These are phyloP conservation scores for Boletus tomentosulus DNA, from an alignment of 768 basidiomycete genomes.

Conservation along the genomic window DNA sequence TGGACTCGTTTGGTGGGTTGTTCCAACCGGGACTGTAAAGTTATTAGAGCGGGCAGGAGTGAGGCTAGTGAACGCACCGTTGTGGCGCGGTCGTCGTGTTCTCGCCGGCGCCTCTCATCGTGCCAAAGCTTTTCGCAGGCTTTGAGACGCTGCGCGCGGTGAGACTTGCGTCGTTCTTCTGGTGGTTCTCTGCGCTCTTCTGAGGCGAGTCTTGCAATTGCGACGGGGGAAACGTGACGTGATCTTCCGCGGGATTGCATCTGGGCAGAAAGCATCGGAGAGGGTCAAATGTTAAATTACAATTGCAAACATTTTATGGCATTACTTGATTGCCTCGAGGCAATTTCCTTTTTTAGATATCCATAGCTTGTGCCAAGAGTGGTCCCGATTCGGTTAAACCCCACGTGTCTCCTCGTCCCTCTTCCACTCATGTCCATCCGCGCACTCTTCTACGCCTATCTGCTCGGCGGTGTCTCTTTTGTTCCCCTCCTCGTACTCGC, in stretches of 20 bases:
- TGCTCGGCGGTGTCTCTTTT: constrained; percentile 88
- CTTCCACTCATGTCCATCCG: constrained; percentile 54
- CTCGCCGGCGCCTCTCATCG: constrained; percentile 35
- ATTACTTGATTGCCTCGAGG: constrained; percentile 1
- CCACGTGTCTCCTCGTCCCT: no score
- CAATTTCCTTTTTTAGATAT: background rate
- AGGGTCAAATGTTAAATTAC: background rate
- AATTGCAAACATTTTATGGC: background rate
- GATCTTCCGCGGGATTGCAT: constrained; percentile 40
- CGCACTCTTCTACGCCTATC: constrained; percentile 75
- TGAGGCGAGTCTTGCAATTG: constrained; percentile 41
- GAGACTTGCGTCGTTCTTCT: constrained; percentile 33
- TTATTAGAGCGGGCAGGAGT: background rate
- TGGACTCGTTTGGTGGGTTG: constrained; percentile 14
- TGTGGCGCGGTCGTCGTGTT: constrained; percentile 21
- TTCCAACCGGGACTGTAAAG: constrained; percentile 16
- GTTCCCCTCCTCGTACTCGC: constrained; percentile 68
- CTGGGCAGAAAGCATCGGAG: constrained; percentile 13
- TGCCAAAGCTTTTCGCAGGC: constrained; percentile 48
- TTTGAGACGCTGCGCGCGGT: constrained; percentile 38
- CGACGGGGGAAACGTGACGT: constrained; percentile 38
- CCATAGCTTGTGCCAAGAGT: no score
- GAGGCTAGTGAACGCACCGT: constrained; percentile 13
- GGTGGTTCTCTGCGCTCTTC: constrained; percentile 32
- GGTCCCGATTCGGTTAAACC: no score